Evolutionary conservation across 2,329 filamentous ascomycete species (phyloP).

Genomic region (Bisporella sp.): DNA sequence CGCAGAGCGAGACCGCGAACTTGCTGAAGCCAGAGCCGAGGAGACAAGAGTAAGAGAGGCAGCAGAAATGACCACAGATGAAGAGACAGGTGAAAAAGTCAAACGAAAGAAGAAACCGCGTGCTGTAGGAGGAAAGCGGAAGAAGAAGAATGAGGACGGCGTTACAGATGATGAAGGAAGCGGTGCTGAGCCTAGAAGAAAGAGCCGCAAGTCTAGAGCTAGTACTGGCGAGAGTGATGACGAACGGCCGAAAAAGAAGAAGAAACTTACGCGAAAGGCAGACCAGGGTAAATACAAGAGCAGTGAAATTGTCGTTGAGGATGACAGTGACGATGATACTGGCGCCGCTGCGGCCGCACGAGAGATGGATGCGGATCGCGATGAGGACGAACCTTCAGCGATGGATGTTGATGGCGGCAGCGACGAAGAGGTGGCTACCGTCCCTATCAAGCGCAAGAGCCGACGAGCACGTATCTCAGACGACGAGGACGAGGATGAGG

Average conservation of each 20-base stretch:
- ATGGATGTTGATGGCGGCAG: constrained; percentile 11
- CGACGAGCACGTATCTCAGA: constrained; percentile 22
- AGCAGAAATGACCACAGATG: constrained; percentile 75
- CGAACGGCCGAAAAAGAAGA: constrained; percentile 30
- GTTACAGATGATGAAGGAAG: constrained; percentile 26
- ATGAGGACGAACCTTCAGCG: constrained; percentile 12
- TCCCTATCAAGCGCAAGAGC: constrained; percentile 19
- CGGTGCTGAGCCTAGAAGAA: constrained; percentile 20
- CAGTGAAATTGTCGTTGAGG: constrained; percentile 29
- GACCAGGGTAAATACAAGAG: constrained; percentile 25
- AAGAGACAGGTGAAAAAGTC: constrained; percentile 73
- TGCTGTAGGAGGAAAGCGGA: constrained; percentile 34
- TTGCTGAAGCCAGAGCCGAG: constrained; percentile 64
- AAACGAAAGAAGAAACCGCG: constrained; percentile 65
- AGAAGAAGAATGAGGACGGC: constrained; percentile 31
- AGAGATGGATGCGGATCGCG: constrained; percentile 22
- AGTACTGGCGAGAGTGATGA: constrained; percentile 26
- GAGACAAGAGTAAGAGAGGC: constrained; percentile 63
- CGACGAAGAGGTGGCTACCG: constrained; percentile 21
- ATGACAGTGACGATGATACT: constrained; percentile 26
- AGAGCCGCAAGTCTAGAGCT: constrained; percentile 14
- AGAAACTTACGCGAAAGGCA: constrained; percentile 25
- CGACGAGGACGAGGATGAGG: constrained; percentile 17
- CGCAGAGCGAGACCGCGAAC: constrained; percentile 63
- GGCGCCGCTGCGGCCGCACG: constrained; percentile 21